Base-by-base conservation (phyloP, 2,329 filamentous ascomycete species). In the Rachicladosporium sp. region DNA sequence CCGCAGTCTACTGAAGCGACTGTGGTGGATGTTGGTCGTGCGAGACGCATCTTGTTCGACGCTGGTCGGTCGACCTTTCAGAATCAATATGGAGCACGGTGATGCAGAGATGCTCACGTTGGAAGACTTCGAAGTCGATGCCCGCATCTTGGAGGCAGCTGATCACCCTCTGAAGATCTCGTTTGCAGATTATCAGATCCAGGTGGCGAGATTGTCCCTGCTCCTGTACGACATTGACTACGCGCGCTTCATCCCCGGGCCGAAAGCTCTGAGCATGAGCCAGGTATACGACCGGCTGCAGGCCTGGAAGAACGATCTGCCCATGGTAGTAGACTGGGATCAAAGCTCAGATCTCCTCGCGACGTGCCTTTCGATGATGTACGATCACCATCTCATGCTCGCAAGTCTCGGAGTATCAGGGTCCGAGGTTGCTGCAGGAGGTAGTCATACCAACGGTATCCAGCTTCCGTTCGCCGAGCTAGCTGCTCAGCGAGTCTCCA, bases 1-100 rank as follows among this genome's bases (percentile, higher is more conserved):
- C 29, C 38, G 36, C 19, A 40, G 45, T 23, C 33, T 49, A 15
- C 36, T 51, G 31, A 46, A 43, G 32, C 40, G 48, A 15, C 35
- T 50, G 9, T 50, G 48, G 48, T 50, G 48, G 48, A 47, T 38
- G n/a, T 36, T 50, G n/a, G 40, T 42, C 19, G 15, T 50, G 4
- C 42, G 48, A 23, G 48, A 50, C 34, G 44, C 48, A 9, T 42
- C 40, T 23, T 48, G 40, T 27, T 35, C 46, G 29, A 38, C 48
- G 2, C 36, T 50, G 8, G 30, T 50, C 10, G 48, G 48, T 6
- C 44, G 48, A 7, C 43, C 48, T 2, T 50, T 49, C 33, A 42
- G 48, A 4, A 47, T 50, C 32, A 47, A 50, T 15, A 47, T 49
- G 33, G 35, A 39, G 13, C 44, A 44, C 11, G 43, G 46, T 30